Evolutionary conservation across 257 asterid species (phyloP).

Genomic region (Gentiana dahurica): DNA sequence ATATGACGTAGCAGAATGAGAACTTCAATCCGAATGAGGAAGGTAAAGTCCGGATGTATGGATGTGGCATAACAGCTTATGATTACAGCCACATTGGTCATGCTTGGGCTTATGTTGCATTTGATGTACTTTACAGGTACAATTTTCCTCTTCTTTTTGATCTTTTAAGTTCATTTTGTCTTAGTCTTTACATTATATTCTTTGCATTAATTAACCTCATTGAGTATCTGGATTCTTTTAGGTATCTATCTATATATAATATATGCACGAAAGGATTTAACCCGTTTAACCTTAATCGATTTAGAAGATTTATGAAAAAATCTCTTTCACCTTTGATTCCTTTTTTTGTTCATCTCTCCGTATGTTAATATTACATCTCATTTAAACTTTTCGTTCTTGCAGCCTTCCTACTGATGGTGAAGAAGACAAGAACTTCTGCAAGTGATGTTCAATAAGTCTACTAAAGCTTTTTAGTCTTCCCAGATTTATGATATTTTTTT

Average conservation of each 20-base stretch:
- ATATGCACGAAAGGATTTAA: too few species aligned
- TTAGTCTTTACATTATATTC: neutral
- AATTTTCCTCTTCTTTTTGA: neutral
- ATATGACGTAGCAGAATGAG: slow-evolving; percentile 59
- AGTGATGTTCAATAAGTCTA: too few species aligned
- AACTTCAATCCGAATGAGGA: slow-evolving; percentile 40
- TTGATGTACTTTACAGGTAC: slow-evolving; percentile 75
- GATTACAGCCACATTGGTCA: slow-evolving; percentile 92
- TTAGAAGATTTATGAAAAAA: too few species aligned
- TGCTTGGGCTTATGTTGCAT: slow-evolving; percentile 78
- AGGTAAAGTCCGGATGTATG: slow-evolving; percentile 67
- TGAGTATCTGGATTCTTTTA: slow-evolving; percentile 12
- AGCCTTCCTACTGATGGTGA: too few species aligned
- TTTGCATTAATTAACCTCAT: neutral
- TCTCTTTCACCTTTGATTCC: too few species aligned
- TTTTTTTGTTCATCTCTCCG: too few species aligned
- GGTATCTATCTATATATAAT: slow-evolving; percentile 26
- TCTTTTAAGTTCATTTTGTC: neutral
- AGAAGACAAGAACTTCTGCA: too few species aligned
- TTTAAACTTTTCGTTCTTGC: too few species aligned
- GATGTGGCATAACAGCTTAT: slow-evolving; percentile 80
- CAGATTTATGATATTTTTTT: too few species aligned
- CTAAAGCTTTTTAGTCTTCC: too few species aligned
- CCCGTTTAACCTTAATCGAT: too few species aligned
- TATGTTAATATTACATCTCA: too few species aligned